Base-by-base conservation (phyloP, 1,139 yeast genomes). In the Zygosaccharomyces pseudobailii region DNA sequence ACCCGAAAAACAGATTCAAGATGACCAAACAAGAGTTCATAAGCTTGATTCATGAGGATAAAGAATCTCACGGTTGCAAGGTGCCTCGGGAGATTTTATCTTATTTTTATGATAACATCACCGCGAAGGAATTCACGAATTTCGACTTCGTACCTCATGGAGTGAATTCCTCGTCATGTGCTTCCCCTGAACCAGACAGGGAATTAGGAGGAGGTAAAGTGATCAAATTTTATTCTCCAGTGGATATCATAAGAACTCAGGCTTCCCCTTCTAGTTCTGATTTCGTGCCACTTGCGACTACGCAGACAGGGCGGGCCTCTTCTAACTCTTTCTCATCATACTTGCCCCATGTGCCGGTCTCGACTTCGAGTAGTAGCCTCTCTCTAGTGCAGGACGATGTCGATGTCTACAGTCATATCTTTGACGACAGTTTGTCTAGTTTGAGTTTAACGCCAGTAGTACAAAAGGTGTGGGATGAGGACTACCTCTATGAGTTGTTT, bases 81-180 rank as follows among this genome's bases (percentile, higher is more conserved):
- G 55, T 61, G 35, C 69, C 73, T 2, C 67, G 64, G 45, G 78
- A 72, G 46, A 60, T 74, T 5, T 52, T 75, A 36, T 74, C 71
- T 49, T 83, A 82, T 59, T 76, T 76, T 52, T 84, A 74, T 57
- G 89, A 82, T 56, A 84, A 84, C 57, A 78, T 82, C 40, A 78
- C 82, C 0, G 72, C 72, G 46, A 67, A 78, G 3, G 84, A 82
- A 10, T 81, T 83, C 40, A 69, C 70, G 6, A 62, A 61, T 24
- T 55, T 62, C 40, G 57, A 57, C 30, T 50, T 49, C 23, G 36
- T 41, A 21, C 38, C 43, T 10, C 46, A 43, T n/a, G 36, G 40
- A 19, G 36, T 38, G 17, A 22, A 42, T 5, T 39, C 32, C 19
- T 39, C 20, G 20, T 46, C 40, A 24, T 41, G 33, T 7, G 49